Percentiles rank a stretch among this genome's conserved stretches.
Conservation (phyloP, 805 yeast species). For the Spathaspora sp. region DNA sequence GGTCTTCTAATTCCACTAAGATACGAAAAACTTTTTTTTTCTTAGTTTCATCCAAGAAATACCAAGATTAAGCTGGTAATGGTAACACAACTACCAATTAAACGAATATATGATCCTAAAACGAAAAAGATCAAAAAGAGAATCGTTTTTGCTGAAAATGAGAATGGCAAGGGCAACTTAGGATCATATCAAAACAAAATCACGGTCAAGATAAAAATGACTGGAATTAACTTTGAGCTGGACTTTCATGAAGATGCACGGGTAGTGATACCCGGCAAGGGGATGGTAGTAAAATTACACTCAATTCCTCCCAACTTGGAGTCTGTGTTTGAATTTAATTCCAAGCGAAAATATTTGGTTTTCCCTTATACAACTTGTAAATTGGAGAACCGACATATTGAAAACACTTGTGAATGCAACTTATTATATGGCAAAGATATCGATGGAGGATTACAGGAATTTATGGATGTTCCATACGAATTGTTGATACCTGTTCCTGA, state of each 20-base stretch:
- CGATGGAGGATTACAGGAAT: conserved; percentile 41
- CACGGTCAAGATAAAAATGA: conserved; percentile 22
- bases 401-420: conserved; percentile 14
- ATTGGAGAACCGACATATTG: conserved; percentile 14
- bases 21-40: neutral
- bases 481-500: conserved; percentile 26
- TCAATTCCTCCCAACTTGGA: neutral
- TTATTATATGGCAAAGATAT: conserved; percentile 30
- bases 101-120: conserved; percentile 21
- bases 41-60: neutral
- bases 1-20: too few relatives aligned
- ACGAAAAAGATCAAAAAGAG: conserved; percentile 3
- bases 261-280: conserved; percentile 28
- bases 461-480: conserved; percentile 23
- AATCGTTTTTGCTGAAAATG: neutral
- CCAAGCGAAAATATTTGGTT: conserved; percentile 18
- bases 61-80: neutral
- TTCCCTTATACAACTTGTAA: conserved; percentile 34
- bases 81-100: conserved; percentile 15
- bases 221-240: conserved; percentile 22
- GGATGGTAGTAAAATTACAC: conserved; percentile 28
- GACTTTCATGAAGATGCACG: conserved; percentile 18
- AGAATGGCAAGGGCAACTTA: neutral
- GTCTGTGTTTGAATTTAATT: neutral
- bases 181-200: neutral